Conservation (phyloP, 768 basidiomycete genomes). For the Boletellus emodensis region DNA sequence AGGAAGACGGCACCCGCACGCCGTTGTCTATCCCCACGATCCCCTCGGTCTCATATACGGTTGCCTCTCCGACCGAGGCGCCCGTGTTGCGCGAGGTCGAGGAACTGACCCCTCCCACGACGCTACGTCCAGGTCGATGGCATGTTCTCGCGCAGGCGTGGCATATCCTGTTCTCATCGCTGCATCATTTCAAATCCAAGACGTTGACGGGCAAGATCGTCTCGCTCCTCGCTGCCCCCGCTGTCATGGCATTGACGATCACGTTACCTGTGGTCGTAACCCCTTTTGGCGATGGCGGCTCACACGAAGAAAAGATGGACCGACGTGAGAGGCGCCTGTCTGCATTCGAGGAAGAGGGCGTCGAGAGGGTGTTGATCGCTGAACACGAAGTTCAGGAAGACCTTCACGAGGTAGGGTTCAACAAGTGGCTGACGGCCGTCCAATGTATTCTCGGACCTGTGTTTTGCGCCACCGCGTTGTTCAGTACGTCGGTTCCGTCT, state of each 20-base stretch:
- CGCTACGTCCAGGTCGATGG: constrained; percentile 37
- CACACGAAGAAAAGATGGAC: constrained; percentile 26
- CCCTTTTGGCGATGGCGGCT: constrained; percentile 36
- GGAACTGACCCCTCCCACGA: constrained; percentile 34
- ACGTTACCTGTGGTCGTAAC: constrained; percentile 88
- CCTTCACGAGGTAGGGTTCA: constrained; percentile 59
- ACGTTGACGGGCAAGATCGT: constrained; percentile 67
- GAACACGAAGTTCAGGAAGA: constrained; percentile 72
- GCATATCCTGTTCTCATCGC: constrained; percentile 80
- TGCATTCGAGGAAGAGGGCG: constrained; percentile 74
- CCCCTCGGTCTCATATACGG: constrained; percentile 57
- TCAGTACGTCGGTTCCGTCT: constrained; percentile 50
- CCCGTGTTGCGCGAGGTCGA: constrained; percentile 44
- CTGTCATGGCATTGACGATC: constrained; percentile 78
- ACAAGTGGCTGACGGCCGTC: constrained; percentile 79
- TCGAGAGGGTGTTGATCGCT: constrained; percentile 64
- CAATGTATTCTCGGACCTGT: constrained; percentile 83
- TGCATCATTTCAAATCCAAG: constrained; percentile 70
- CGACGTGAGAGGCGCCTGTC: constrained; percentile 45
- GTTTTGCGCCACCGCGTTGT: constrained; percentile 71
- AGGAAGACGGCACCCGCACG: constrained; percentile 13
- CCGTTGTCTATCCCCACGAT: constrained; percentile 32
- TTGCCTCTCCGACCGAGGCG: constrained; percentile 41
- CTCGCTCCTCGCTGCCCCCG: constrained; percentile 79
- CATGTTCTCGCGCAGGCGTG: constrained; percentile 39